A percentile compares a stretch with the other conserved stretches of the same genome.
These are phyloP conservation scores for Penicillium pancosmium DNA, from an alignment of 495 filamentous ascomycete species.

Conservation along the genomic window DNA sequence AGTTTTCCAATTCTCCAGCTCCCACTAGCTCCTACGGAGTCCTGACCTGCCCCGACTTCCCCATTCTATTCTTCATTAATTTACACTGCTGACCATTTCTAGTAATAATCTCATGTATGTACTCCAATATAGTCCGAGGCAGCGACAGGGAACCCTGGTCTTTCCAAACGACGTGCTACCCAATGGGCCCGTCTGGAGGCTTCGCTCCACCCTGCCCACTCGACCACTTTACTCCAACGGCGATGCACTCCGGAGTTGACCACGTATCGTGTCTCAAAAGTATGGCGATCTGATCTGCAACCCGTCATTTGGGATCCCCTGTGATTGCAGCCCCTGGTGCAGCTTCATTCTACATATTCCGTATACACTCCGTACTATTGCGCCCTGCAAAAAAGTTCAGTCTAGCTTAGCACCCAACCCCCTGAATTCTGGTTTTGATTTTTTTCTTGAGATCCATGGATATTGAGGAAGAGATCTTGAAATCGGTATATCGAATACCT, in stretches of 20 bases:
- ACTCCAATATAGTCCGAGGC: neutral
- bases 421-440: neutral
- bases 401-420: neutral
- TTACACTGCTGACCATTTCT: neutral
- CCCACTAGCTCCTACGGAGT: neutral
- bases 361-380: neutral
- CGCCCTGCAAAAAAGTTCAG: neutral
- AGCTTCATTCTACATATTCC: neutral
- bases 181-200: constrained; percentile 13
- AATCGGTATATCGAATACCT: neutral
- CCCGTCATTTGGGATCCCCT: constrained; percentile 34
- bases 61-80: neutral
- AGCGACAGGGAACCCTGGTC: constrained; percentile 13
- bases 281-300: constrained; percentile 46
- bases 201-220: constrained; percentile 12
- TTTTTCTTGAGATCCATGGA: neutral
- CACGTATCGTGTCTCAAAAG: constrained; percentile 37
- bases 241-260: constrained; percentile 30
- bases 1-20: constrained; percentile 2
- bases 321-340: constrained; percentile 19
- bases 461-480: neutral
- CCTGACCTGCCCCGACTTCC: neutral
- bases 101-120: neutral
- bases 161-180: constrained; percentile 4
- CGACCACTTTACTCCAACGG: constrained; percentile 23